These are phyloP conservation scores for Pyrenochaeta sp. DNA, from an alignment of 2,329 filamentous ascomycete species.

Conservation along the genomic window DNA sequence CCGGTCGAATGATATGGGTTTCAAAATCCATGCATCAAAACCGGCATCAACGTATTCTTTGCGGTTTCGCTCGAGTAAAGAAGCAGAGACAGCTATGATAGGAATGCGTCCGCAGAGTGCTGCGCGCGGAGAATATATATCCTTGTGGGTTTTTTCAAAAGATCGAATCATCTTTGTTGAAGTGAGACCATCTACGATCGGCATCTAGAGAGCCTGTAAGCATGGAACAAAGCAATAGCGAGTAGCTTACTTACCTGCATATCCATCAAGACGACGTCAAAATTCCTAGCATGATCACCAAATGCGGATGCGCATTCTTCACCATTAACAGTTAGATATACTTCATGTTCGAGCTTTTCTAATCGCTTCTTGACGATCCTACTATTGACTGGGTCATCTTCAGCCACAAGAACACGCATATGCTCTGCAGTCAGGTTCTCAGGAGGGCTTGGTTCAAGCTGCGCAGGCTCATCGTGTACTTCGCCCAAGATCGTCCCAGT, in stretches of 20 bases:
- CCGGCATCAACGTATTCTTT: constrained; percentile 77
- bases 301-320: constrained; percentile 82
- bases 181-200: constrained; percentile 83
- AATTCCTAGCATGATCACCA: constrained; percentile 67
- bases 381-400: constrained; percentile 89
- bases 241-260: constrained; percentile 74
- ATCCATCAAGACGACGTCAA: constrained; percentile 89
- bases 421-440: constrained; percentile 48
- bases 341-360: constrained; percentile 76
- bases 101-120: constrained; percentile 72
- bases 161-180: constrained; percentile 85
- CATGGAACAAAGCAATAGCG: background rate
- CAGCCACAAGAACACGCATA: constrained; percentile 78
- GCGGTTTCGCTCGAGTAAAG: constrained; percentile 74
- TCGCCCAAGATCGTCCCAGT: constrained; percentile 41
- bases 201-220: constrained; percentile 70
- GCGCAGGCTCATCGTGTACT: constrained; percentile 27
- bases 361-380: constrained; percentile 81
- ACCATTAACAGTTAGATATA: constrained; percentile 79
- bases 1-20: constrained; percentile 83
- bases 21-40: constrained; percentile 91
- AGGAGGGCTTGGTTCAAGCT: constrained; percentile 15
- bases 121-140: constrained; percentile 68
- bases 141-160: constrained; percentile 66
- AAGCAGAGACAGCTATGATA: constrained; percentile 88